Percentiles rank a stretch among this genome's conserved stretches.
phyloP scores from a whole-genome alignment of 495 filamentous ascomycete genomes.

The Penicillium malachiteum region DNA sequence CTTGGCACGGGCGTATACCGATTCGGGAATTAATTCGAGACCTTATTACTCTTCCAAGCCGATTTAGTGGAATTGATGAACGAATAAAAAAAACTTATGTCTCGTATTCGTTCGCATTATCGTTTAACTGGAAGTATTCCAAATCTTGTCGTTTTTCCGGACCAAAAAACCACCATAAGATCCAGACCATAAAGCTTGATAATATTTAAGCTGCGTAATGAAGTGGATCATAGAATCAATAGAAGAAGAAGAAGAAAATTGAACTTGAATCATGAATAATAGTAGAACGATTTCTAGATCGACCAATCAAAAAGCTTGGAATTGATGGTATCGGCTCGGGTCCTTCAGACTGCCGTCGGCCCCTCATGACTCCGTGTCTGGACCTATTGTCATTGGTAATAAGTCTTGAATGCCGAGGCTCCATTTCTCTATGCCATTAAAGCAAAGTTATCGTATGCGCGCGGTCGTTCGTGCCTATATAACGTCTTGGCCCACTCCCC shows the following conservation, averaged over 20 bases:
- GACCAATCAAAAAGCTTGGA: background rate
- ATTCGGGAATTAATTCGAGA: slow-evolving; percentile 5
- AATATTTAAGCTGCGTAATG: background rate
- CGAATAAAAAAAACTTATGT: background rate
- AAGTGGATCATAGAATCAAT: slow-evolving; percentile 1
- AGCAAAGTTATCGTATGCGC: slow-evolving; percentile 17
- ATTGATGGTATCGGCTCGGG: slow-evolving; percentile 4
- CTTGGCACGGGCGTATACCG: slow-evolving; percentile 2
- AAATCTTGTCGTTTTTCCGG: background rate
- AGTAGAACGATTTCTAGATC: background rate
- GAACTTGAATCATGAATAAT: no score
- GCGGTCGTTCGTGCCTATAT: slow-evolving; percentile 1
- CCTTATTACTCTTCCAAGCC: slow-evolving; percentile 14
- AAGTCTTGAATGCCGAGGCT: slow-evolving; percentile 6
- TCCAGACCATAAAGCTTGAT: slow-evolving; percentile 13
- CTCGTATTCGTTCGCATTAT: background rate
- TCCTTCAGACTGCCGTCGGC: background rate
- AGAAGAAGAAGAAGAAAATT: slow-evolving; percentile 1
- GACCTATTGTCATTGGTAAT: slow-evolving; percentile 19
- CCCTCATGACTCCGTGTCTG: slow-evolving; percentile 11
- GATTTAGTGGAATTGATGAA: background rate
- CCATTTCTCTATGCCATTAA: background rate
- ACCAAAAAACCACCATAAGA: background rate
- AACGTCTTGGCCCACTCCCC: slow-evolving; percentile 5
- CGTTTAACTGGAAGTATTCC: no score